Conservation (phyloP, 306 rosid genomes). For the Pyrus communis region DNA sequence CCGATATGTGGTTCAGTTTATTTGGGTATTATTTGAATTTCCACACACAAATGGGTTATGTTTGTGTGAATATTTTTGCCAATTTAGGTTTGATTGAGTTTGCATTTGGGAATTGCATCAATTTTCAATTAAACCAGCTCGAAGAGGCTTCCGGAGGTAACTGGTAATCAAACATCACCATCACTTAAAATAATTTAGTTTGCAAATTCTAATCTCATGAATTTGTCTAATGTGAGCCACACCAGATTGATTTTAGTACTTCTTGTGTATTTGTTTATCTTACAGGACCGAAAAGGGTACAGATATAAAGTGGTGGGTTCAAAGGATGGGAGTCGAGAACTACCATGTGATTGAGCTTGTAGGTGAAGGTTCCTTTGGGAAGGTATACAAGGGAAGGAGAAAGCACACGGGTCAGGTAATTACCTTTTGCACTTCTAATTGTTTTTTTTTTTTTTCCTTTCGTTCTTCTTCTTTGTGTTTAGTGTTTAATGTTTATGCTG, state of each 20-base stretch:
- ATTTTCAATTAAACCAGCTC: not conserved
- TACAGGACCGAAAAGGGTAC: not conserved
- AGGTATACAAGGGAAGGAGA: constrained; percentile 90
- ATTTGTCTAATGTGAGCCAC: not conserved
- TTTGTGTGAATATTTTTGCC: not conserved
- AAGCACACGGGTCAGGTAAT: constrained; percentile 78
- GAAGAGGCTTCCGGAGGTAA: not conserved
- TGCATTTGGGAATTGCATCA: not conserved
- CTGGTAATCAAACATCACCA: not conserved
- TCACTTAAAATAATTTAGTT: not conserved
- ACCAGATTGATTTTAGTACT: not conserved
- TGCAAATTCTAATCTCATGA: not conserved
- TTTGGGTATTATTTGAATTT: not conserved
- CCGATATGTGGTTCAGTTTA: not conserved
- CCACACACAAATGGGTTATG: not conserved
- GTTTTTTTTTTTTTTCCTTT: not conserved
- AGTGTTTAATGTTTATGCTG: not conserved
- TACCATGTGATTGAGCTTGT: constrained; percentile 96
- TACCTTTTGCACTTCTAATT: not conserved
- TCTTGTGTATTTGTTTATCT: not conserved
- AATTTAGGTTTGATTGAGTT: not conserved
- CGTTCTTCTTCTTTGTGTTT: not conserved
- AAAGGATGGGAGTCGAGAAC: constrained; percentile 74
- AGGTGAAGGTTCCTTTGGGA: constrained; percentile 99
- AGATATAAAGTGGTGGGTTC: not conserved